Evolutionary conservation across 768 basidiomycete genomes (phyloP).

Genomic region (Termitomyces sp.): DNA sequence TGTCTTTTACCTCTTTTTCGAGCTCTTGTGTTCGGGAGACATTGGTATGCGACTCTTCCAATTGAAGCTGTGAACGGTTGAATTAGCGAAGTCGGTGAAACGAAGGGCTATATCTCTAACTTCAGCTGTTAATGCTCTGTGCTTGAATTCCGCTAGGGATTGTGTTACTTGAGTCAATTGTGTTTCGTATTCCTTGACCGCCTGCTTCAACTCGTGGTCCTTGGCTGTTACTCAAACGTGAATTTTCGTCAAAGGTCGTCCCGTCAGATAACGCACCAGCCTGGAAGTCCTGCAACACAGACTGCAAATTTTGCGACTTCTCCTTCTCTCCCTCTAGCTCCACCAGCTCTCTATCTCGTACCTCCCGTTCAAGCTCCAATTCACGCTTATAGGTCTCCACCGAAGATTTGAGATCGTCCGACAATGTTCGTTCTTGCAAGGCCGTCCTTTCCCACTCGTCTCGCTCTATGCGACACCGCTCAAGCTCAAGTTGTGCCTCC

Average conservation of each 20-base stretch:
- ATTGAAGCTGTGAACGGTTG: conserved; percentile 47
- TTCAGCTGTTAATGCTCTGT: conserved; percentile 86
- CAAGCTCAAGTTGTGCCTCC: conserved; percentile 83
- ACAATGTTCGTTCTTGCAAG: conserved; percentile 61
- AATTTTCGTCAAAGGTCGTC: background rate
- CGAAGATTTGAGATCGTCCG: conserved; percentile 67
- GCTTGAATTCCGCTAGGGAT: conserved; percentile 87
- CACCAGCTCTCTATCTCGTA: conserved; percentile 49
- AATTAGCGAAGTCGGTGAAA: background rate
- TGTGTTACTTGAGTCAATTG: conserved; percentile 70
- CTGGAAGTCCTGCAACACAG: conserved; percentile 95
- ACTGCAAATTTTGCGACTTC: conserved; percentile 81
- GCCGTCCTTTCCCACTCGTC: conserved; percentile 55
- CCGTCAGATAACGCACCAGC: conserved; percentile 54
- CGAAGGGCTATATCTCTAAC: conserved; percentile 35
- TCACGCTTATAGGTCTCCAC: conserved; percentile 60
- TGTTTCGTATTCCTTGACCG: conserved; percentile 77
- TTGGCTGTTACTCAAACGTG: conserved; percentile 54
- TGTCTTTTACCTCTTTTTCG: conserved; percentile 93
- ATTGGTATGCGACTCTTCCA: conserved; percentile 72
- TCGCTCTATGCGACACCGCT: conserved; percentile 80
- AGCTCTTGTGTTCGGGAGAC: conserved; percentile 67
- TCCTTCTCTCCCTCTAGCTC: conserved; percentile 70
- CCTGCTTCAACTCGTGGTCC: conserved; percentile 85
- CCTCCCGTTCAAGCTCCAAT: conserved; percentile 63